These are phyloP conservation scores for Microdochium nivale DNA, from an alignment of 2,329 filamentous ascomycete genomes.

Conservation along the genomic window DNA sequence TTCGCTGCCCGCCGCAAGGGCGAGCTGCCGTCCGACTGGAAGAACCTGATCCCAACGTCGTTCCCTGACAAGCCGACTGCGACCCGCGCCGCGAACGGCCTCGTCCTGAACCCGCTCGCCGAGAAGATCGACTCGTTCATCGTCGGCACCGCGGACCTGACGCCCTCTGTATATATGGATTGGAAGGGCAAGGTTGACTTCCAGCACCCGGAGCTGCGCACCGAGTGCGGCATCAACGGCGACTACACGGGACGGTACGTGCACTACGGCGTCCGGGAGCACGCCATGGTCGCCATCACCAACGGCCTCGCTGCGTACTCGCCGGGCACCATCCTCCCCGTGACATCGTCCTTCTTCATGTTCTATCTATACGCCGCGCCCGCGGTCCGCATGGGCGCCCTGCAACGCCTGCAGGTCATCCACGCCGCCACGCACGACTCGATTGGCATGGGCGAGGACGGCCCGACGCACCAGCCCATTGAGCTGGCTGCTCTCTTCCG, in stretches of 20 bases:
- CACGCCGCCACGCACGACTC: slow-evolving; percentile 55
- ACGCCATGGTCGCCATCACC: slow-evolving; percentile 50
- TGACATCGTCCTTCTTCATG: slow-evolving; percentile 55
- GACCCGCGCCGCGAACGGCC: slow-evolving; percentile 35
- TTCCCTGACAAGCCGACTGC: slow-evolving; percentile 42
- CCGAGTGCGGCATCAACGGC: slow-evolving; percentile 11
- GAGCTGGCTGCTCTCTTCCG: slow-evolving; percentile 48
- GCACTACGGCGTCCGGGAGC: slow-evolving; percentile 51
- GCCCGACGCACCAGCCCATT: slow-evolving; percentile 55
- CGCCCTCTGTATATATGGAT: slow-evolving; percentile 38
- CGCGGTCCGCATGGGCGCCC: slow-evolving; percentile 51
- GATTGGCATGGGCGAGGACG: slow-evolving; percentile 51
- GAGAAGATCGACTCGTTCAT: slow-evolving; percentile 29
- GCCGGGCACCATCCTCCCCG: slow-evolving; percentile 44
- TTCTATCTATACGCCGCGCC: slow-evolving; percentile 52
- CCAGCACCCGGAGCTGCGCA: slow-evolving; percentile 23
- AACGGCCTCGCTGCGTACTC: slow-evolving; percentile 52
- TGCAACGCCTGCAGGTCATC: slow-evolving; percentile 45
- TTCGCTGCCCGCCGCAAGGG: slow-evolving; percentile 39
- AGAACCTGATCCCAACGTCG: slow-evolving; percentile 34
- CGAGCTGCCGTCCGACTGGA: slow-evolving; percentile 38
- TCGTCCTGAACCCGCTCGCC: slow-evolving; percentile 39
- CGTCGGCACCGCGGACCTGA: slow-evolving; percentile 37
- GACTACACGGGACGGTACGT: slow-evolving; percentile 46
- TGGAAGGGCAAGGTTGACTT: slow-evolving; percentile 42